Conservation (phyloP, 2,329 filamentous ascomycete species). For the Pseudopyricularia cyperi region DNA sequence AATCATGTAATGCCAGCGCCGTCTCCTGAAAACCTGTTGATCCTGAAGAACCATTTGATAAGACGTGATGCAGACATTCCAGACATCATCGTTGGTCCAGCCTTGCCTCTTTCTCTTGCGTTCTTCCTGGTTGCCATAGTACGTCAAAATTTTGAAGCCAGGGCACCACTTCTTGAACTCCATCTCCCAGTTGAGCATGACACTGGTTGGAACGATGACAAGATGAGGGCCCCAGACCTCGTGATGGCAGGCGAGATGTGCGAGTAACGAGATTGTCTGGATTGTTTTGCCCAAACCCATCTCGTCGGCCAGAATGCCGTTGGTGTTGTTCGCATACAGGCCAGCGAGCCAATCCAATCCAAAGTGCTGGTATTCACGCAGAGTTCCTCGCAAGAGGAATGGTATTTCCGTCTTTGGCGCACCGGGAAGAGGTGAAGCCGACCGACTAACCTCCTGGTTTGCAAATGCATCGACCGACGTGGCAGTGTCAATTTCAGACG, state of each 20-base stretch:
- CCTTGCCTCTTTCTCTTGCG: constrained; percentile 81
- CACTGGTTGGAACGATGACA: constrained; percentile 91
- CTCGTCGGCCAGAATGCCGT: constrained; percentile 92
- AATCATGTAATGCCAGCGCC: constrained; percentile 95
- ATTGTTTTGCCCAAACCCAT: constrained; percentile 99
- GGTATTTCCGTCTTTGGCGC: constrained; percentile 59
- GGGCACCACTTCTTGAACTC: constrained; percentile 99
- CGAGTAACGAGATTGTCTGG: constrained; percentile 87
- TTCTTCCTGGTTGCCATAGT: constrained; percentile 90
- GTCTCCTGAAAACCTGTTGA: constrained; percentile 81
- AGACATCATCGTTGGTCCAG: constrained; percentile 86
- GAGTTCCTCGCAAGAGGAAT: constrained; percentile 69
- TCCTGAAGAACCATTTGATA: constrained; percentile 95
- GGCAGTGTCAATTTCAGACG: constrained; percentile 31
- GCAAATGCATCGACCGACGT: constrained; percentile 22
- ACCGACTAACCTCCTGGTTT: constrained; percentile 18
- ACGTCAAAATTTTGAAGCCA: constrained; percentile 94
- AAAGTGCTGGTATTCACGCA: constrained; percentile 92
- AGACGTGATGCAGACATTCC: constrained; percentile 96
- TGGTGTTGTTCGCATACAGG: constrained; percentile 82
- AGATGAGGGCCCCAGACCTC: constrained; percentile 93
- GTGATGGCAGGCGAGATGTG: constrained; percentile 81
- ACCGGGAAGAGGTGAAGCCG: constrained; percentile 18
- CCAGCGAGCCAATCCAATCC: constrained; percentile 96
- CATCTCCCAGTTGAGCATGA: constrained; percentile 99